Conservation (phyloP, 805 yeast genomes). For the Saturnispora ahearnii region DNA sequence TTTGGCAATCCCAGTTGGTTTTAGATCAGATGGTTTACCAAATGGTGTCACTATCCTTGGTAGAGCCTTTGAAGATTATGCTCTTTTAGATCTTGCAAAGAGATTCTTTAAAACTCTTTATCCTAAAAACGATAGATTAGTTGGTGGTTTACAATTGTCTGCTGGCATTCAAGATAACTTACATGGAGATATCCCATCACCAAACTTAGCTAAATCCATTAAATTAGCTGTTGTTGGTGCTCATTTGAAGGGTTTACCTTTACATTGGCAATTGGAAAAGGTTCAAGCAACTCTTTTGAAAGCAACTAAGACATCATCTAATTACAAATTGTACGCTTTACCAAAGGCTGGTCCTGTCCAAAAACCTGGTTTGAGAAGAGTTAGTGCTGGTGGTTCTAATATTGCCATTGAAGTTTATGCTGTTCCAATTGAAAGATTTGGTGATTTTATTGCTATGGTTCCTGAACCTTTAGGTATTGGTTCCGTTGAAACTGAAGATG, state of each 20-base stretch:
- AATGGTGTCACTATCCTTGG: slow-evolving; percentile 84
- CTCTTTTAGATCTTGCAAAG: slow-evolving; percentile 74
- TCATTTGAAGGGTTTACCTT: slow-evolving; percentile 77
- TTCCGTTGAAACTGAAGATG: slow-evolving; percentile 71
- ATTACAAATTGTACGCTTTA: slow-evolving; percentile 73
- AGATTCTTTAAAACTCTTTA: slow-evolving; percentile 47
- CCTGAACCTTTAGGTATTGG: slow-evolving; percentile 97
- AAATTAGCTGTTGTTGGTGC: slow-evolving; percentile 95
- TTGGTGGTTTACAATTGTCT: slow-evolving; percentile 36
- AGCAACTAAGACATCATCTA: slow-evolving; percentile 58
- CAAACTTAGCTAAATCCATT: slow-evolving; percentile 35
- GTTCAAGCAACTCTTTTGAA: slow-evolving; percentile 66
- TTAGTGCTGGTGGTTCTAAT: slow-evolving; percentile 41
- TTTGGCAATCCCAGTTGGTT: slow-evolving; percentile 84
- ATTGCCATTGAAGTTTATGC: slow-evolving; percentile 79
- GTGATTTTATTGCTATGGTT: slow-evolving; percentile 76
- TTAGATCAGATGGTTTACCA: slow-evolving; percentile 80
- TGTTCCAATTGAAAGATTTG: slow-evolving; percentile 69
- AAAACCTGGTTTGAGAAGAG: slow-evolving; percentile 86
- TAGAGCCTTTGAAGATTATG: slow-evolving; percentile 77
- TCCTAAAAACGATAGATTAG: slow-evolving; percentile 39
- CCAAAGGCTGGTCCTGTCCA: slow-evolving; percentile 74
- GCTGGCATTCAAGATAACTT: slow-evolving; percentile 37
- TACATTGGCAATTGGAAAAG: slow-evolving; percentile 89
- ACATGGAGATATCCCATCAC: slow-evolving; percentile 36